Conservation (phyloP, 148 eudicot genomes). For the Simmondsia chinensis region DNA sequence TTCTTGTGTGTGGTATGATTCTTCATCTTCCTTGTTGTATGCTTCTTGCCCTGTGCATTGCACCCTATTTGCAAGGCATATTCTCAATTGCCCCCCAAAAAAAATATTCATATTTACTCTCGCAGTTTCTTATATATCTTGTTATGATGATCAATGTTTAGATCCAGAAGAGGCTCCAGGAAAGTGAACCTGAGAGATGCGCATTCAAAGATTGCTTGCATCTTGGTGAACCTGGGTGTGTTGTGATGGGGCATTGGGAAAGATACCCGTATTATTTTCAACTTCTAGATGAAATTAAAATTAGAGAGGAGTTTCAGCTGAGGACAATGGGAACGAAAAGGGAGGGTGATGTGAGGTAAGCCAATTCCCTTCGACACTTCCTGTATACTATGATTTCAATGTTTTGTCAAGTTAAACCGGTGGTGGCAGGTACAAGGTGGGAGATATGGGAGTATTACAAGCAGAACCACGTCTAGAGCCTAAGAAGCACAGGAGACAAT, state of each 20-base stretch:
- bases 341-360: conserved; percentile 85
- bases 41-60: no score
- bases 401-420: no score
- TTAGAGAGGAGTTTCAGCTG: conserved; percentile 79
- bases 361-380: no score
- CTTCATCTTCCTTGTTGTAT: no score
- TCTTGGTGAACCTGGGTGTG: conserved; percentile 80
- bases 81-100: no score
- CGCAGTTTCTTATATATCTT: no score
- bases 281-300: conserved; percentile 79
- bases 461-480: conserved; percentile 69
- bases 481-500: conserved; percentile 79
- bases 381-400: no score
- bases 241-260: conserved; percentile 72
- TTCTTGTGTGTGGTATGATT: no score
- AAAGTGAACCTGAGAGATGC: conserved; percentile 43
- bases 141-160: conserved; percentile 25
- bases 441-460: conserved; percentile 58
- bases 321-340: conserved; percentile 91
- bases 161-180: conserved; percentile 53
- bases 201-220: conserved; percentile 83
- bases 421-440: conserved; percentile 47
- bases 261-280: conserved; percentile 81
- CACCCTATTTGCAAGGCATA: no score
- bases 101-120: no score